Evolutionary conservation across 768 basidiomycete species (phyloP), one percentile per base, ranked within the genome.

Genomic region (Vararia minispora): DNA sequence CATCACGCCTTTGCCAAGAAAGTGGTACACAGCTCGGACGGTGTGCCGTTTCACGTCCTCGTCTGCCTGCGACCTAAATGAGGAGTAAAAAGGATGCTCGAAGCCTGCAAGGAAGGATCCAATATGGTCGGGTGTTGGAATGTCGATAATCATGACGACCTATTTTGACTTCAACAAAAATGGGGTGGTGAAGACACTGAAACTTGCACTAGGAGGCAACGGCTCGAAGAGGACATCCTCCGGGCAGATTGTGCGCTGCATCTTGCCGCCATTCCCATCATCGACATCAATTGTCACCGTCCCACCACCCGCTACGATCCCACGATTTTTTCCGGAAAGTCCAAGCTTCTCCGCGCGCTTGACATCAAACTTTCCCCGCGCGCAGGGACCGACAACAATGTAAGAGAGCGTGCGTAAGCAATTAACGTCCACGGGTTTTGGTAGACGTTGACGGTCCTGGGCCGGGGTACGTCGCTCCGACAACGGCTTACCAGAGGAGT

Each of bases 321-420:
- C 68, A n/a, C 85, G 67, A 8, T 74, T 40, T 5, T 68, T 69
- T 0, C 85, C 82, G 3, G 71, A 70, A 2, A 97, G 59, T 5
- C 80, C 78, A 2, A 90, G 63, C 30, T 62, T 70, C 7, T 63
- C 51, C 0, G 90, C 85, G 45, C 72, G 76, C 44, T 61, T 55
- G 0, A 58, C 76, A 43, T 90, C 70, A 52, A 97, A 94, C 56
- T 84, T 87, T 0, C 76, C 76, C 16, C 70, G 56, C 6, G 63
- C 53, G 10, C 47, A 46, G 0, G 72, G 68, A 1, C 69, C 72
- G 2, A 67, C 53, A 16, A 59, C 46, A 14, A 71, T 49, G 40
- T 70, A 72, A 25, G 54, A 52, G 3, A 61, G 36, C 17, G 52
- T 47, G n/a, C n/a, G n/a, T n/a, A n/a, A n/a, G n/a, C n/a, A n/a